Evolutionary conservation across 495 filamentous ascomycete genomes (phyloP).

Genomic region (Daldinia vernicosa): DNA sequence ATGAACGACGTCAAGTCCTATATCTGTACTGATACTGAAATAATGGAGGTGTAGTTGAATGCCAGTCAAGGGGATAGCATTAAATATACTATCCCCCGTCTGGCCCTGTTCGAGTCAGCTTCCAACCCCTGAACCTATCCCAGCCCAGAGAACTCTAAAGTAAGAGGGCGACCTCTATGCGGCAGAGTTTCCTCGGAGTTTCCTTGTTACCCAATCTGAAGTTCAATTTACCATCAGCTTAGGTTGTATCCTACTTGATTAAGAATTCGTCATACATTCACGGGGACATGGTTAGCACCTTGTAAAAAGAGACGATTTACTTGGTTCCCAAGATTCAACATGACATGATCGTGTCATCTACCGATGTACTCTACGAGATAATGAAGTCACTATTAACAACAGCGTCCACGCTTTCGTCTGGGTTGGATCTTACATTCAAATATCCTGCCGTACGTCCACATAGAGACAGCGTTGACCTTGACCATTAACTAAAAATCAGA

Average conservation of each 20-base stretch:
- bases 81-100: background rate
- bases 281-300: background rate
- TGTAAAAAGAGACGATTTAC: background rate
- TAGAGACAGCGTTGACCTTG: background rate
- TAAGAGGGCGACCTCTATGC: background rate
- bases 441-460: background rate
- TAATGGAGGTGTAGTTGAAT: no score
- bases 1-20: no score
- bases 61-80: no score
- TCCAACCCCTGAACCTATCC: background rate
- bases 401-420: background rate
- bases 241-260: background rate
- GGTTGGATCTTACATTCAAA: constrained; percentile 7
- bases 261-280: background rate
- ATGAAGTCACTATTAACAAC: constrained; percentile 30
- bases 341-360: constrained; percentile 24
- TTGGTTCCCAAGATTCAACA: background rate
- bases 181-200: background rate
- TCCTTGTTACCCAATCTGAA: background rate
- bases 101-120: constrained; percentile 1
- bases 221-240: background rate
- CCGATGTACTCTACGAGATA: constrained; percentile 8
- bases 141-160: background rate
- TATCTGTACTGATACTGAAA: no score
- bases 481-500: background rate